Conservation (phyloP, 108 stramenopile species). For the Aurantiochytrium sp. region DNA sequence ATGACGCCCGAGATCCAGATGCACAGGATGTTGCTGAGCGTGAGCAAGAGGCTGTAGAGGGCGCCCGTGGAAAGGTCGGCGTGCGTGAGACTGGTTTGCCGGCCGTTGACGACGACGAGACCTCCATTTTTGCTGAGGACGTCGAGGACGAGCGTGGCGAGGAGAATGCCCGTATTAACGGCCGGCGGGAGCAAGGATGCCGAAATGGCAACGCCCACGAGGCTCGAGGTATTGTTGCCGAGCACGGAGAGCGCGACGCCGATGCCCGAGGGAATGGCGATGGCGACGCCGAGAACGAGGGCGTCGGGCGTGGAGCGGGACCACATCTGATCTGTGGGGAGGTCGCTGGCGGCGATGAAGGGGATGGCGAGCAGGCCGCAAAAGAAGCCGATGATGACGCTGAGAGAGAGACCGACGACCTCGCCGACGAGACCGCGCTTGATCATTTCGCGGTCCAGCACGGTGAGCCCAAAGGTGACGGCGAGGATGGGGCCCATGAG, state of each 20-base stretch:
- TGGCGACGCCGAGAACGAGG: slow-evolving; percentile 63
- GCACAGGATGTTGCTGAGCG: slow-evolving; percentile 63
- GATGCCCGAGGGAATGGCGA: slow-evolving; percentile 75
- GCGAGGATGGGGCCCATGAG: slow-evolving; percentile 60
- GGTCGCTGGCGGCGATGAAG: slow-evolving; percentile 46
- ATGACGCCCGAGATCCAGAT: slow-evolving; percentile 59
- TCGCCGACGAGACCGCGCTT: slow-evolving; percentile 52
- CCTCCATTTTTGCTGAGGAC: neutral
- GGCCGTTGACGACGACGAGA: neutral
- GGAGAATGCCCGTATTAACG: slow-evolving; percentile 61
- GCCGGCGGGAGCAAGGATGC: slow-evolving; percentile 82
- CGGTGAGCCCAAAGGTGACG: slow-evolving; percentile 63
- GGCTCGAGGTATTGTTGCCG: slow-evolving; percentile 66
- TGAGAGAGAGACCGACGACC: slow-evolving; percentile 60
- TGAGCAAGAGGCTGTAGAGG: slow-evolving; percentile 50
- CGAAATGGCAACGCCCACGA: slow-evolving; percentile 79
- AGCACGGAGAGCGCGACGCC: slow-evolving; percentile 74
- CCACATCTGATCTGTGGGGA: slow-evolving; percentile 70
- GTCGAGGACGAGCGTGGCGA: neutral
- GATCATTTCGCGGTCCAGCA: slow-evolving; percentile 64
- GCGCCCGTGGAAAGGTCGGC: slow-evolving; percentile 20
- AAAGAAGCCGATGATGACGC: slow-evolving; percentile 65
- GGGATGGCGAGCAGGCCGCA: slow-evolving; percentile 39
- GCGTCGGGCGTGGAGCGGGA: slow-evolving; percentile 47
- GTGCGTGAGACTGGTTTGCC: neutral